Evolutionary conservation across 805 yeast genomes (phyloP), one percentile per base, ranked within the genome.

Genomic region (Kluyveromyces nonfermentans): DNA sequence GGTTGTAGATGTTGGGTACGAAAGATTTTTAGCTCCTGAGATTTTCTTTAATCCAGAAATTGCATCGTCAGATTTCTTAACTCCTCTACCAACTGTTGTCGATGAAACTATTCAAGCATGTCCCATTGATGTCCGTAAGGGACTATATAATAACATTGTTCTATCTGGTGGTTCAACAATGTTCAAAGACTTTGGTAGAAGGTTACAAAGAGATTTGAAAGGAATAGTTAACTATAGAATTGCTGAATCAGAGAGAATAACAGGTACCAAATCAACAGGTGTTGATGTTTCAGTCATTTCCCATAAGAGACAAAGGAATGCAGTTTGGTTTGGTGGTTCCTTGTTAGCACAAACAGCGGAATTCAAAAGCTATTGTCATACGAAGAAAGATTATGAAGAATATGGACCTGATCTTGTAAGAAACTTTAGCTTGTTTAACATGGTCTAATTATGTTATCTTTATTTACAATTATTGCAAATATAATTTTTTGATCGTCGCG

Each of bases 301-400:
- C 22, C 99, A 93, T 70, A 88, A 90, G 72, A 85, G 93, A 68
- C 99, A 93, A 71, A 78, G 96, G 64, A 87, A 93, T 60, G 99
- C 99, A 3, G 99, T 93, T 46, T 93, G 99, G 99, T 93, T 90
- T 63, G 99, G 99, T 55, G 99, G 99, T 53, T 85, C 95, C 17
- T 71, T 93, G 54, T 74, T 93, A 61, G 97, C 99, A 1, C 97
- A 90, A 70, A 93, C 99, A 9, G 80, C 95, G 18, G 98, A 93
- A 68, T 93, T 93, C 70, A 86, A 84, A 67, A 80, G 94, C 64
- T 89, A 89, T 67, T 93, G 97, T 65, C 93, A 93, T 70, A 90
- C 98, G 19, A 93, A 93, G 71, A 82, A 83, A 60, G 98, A 93
- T 61, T 93, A 93, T 66, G 98, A 93, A 60, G 99, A 93, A 69